These are phyloP conservation scores for Cryomyces antarcticus DNA, from an alignment of 495 filamentous ascomycete species.

Conservation along the genomic window DNA sequence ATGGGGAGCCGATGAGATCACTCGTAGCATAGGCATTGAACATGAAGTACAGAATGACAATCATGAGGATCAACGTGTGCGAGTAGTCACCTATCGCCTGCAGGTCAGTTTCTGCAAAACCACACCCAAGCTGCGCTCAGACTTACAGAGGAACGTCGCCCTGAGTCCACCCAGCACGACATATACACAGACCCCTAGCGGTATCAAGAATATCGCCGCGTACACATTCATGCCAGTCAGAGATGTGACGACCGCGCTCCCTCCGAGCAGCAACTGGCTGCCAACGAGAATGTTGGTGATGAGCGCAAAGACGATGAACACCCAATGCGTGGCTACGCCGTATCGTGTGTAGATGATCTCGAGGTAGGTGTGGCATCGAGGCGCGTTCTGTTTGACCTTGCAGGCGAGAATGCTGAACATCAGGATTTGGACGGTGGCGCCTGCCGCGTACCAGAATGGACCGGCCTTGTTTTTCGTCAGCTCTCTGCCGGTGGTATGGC, in stretches of 20 bases:
- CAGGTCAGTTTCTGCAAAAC: no score
- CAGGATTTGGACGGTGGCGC: constrained; percentile 17
- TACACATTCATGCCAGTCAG: constrained; percentile 15
- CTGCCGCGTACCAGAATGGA: constrained; percentile 7
- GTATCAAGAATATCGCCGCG: constrained; percentile 14
- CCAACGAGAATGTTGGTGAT: constrained; percentile 14
- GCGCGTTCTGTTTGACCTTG: constrained; percentile 14
- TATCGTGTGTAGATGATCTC: constrained; percentile 13
- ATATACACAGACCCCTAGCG: constrained; percentile 12
- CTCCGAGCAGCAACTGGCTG: constrained; percentile 12
- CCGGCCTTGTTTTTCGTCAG: no score
- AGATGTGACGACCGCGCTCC: constrained; percentile 12
- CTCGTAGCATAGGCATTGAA: constrained; percentile 13
- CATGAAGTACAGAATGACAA: constrained; percentile 11
- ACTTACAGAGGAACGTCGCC: constrained; percentile 12
- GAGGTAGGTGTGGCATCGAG: constrained; percentile 13
- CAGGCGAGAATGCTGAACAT: constrained; percentile 13
- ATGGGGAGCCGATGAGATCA: constrained; percentile 11
- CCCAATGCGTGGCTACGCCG: constrained; percentile 8
- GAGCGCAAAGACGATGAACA: constrained; percentile 14
- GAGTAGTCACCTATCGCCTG: constrained; percentile 6
- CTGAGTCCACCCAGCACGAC: constrained; percentile 13
- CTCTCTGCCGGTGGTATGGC: no score
- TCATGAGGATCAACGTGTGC: constrained; percentile 14
- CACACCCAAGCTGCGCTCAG: no score